A percentile compares a stretch with the other conserved stretches of the same genome.
These are phyloP conservation scores for Ilex asprella DNA, from an alignment of 257 asterid genomes.

Conservation along the genomic window DNA sequence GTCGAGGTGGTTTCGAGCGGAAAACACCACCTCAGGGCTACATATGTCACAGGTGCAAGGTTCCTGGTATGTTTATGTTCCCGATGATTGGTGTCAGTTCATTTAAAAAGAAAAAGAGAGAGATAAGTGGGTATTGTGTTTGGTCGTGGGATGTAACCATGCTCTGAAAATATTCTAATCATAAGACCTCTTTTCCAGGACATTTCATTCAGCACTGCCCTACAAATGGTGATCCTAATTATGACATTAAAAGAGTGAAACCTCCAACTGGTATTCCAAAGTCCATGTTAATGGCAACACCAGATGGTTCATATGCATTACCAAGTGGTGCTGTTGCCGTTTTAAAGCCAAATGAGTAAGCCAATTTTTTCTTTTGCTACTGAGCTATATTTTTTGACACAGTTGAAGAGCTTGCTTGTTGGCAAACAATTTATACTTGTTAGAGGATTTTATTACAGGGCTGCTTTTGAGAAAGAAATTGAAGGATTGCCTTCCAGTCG, in stretches of 20 bases:
- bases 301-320: constrained; percentile 91
- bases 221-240: constrained; percentile 94
- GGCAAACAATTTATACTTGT: background rate
- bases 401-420: no score
- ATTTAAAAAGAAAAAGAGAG: background rate
- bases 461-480: constrained; percentile 92
- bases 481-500: constrained; percentile 95
- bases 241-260: constrained; percentile 78
- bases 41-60: constrained; percentile 93
- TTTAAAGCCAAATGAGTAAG: constrained; percentile 89
- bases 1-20: constrained; percentile 86
- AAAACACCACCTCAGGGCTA: constrained; percentile 96
- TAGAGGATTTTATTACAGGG: constrained; percentile 34
- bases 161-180: background rate
- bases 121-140: background rate
- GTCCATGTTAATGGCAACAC: constrained; percentile 91
- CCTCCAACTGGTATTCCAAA: constrained; percentile 99
- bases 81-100: background rate
- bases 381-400: no score
- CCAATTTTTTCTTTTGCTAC: background rate
- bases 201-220: constrained; percentile 98
- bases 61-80: constrained; percentile 62
- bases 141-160: background rate
- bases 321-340: constrained; percentile 93
- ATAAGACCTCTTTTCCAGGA: constrained; percentile 39